Base-by-base conservation (phyloP, 2,329 filamentous ascomycete genomes). In the Plectosphaerella sp. region DNA sequence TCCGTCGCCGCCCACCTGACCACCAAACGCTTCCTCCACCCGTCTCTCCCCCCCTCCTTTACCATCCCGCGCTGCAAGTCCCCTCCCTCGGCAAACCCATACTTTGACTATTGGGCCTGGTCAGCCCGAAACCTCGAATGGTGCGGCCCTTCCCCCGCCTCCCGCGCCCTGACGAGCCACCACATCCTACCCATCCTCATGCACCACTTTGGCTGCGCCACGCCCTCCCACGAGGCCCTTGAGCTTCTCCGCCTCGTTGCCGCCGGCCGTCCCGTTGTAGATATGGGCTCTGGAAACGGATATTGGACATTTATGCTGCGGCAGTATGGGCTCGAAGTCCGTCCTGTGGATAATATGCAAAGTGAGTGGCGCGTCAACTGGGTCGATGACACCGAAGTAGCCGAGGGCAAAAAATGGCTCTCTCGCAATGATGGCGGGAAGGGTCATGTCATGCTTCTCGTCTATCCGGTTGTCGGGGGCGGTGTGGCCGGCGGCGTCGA, bases 271-370 rank as follows among this genome's bases (percentile, higher is more conserved):
- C 65, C 73, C 12, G 73, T 91, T 8, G 71, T 86, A 10, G 87
- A 91, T 58, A 69, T 90, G 39, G 88, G 86, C 4, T 84, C 79
- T 50, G 88, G 88, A 2, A 88, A 86, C 62, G 88, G 87, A 11
- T 91, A 91, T 70, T 91, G 87, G 87, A 79, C 82, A 8, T 86
- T 83, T 56, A 83, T 89, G 80, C 78, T 91, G 12, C 78, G 87
- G 3, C 67, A 73, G 22, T 77, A 83, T 59, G 78, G 80, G 18
- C 64, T 81, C 35, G 43, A 16, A 5, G 67, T 70, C 6, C 79
- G 84, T 1, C 74, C 87, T 1, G 77, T 91, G 9, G 88, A 91
- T 66, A 89, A 81, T 63, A 80, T 80, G 61, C 77, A 85, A 61
- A 86, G 80, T 58, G 77, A 79, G 59, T 91, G 87, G 79, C 76